These are phyloP conservation scores for Dinochytrium kinnereticum DNA, from an alignment of 371 early-diverging fungal genomes.

Conservation along the genomic window DNA sequence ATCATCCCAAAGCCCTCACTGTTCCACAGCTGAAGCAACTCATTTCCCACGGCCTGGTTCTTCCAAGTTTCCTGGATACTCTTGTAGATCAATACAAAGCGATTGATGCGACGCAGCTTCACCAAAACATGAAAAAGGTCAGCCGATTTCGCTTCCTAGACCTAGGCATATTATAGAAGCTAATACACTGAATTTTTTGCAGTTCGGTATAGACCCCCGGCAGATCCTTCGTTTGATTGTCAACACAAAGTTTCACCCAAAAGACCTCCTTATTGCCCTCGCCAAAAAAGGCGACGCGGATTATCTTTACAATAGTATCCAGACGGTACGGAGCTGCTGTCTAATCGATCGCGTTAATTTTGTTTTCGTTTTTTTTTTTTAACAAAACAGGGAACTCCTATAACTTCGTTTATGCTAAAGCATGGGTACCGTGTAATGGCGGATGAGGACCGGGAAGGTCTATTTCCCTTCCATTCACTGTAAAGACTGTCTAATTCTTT, in stretches of 20 bases:
- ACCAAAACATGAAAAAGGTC: slow-evolving; percentile 53
- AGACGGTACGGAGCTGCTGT: background rate
- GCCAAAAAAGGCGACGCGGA: slow-evolving; percentile 34
- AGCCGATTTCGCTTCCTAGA: background rate
- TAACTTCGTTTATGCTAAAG: slow-evolving; percentile 36
- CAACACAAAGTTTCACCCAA: slow-evolving; percentile 49
- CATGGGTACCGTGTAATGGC: slow-evolving; percentile 39
- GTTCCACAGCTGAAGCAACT: slow-evolving; percentile 53
- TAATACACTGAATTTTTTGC: background rate
- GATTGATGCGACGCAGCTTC: slow-evolving; percentile 45
- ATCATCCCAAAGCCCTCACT: slow-evolving; percentile 34
- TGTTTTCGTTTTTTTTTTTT: too few species aligned
- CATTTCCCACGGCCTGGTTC: slow-evolving; percentile 57
- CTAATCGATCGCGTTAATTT: background rate
- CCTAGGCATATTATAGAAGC: background rate
- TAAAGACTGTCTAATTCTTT: too few species aligned
- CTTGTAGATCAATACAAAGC: slow-evolving; percentile 46
- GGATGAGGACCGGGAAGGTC: slow-evolving; percentile 18
- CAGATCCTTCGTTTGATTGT: slow-evolving; percentile 49
- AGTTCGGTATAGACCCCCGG: slow-evolving; percentile 41
- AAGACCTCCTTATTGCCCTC: slow-evolving; percentile 51
- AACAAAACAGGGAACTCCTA: slow-evolving; percentile 35
- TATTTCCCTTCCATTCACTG: background rate
- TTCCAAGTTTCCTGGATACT: slow-evolving; percentile 51
- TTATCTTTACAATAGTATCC: slow-evolving; percentile 24